phyloP scores from a whole-genome alignment of 345 rosid species.

The Euphorbia pulcherrima region DNA sequence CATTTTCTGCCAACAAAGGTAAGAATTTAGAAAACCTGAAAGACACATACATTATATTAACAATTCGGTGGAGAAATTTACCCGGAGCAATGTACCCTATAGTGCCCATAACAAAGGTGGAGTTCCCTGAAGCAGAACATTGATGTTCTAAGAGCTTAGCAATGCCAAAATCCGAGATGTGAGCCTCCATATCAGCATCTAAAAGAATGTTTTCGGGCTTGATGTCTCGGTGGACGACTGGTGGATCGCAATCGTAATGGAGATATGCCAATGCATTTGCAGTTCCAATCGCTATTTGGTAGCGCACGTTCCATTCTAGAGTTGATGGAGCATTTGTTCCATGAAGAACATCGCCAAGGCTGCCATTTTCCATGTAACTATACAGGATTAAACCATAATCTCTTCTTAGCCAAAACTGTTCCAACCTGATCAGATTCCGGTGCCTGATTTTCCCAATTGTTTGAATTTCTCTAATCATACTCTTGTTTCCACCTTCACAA shows the following conservation, averaged over 20 bases:
- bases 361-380: slow-evolving; percentile 66
- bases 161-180: slow-evolving; percentile 74
- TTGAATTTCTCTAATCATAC: slow-evolving; percentile 61
- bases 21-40: no score
- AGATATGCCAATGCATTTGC: slow-evolving; percentile 81
- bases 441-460: slow-evolving; percentile 64
- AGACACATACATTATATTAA: no score
- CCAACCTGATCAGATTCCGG: slow-evolving; percentile 63
- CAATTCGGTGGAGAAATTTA: slow-evolving; percentile 18
- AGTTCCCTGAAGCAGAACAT: slow-evolving; percentile 35
- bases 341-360: slow-evolving; percentile 61
- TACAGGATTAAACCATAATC: slow-evolving; percentile 66
- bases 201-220: slow-evolving; percentile 76
- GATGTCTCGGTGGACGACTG: slow-evolving; percentile 72
- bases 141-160: slow-evolving; percentile 55
- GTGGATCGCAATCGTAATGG: slow-evolving; percentile 69
- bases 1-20: slow-evolving; percentile 63
- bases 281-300: slow-evolving; percentile 53
- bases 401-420: slow-evolving; percentile 70
- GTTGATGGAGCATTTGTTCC: slow-evolving; percentile 20
- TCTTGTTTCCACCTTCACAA: slow-evolving; percentile 39
- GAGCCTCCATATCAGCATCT: slow-evolving; percentile 70
- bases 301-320: slow-evolving; percentile 60
- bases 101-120: slow-evolving; percentile 51
- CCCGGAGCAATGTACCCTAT: slow-evolving; percentile 85